These are phyloP conservation scores for Macrolepiota albuminosa DNA, from an alignment of 768 basidiomycete genomes.

Conservation along the genomic window DNA sequence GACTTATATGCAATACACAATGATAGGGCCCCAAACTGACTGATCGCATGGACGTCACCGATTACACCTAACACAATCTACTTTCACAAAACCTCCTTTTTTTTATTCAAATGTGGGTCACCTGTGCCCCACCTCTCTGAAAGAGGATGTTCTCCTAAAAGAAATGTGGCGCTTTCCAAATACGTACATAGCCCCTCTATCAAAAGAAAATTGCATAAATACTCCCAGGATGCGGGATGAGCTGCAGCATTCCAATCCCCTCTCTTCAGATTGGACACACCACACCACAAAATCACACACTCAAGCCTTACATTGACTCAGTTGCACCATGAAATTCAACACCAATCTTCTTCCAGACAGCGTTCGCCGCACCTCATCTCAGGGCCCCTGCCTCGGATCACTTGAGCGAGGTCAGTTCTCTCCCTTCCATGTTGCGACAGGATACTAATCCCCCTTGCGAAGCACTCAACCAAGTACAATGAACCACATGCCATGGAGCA, in stretches of 20 bases:
- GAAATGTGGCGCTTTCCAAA: constrained; percentile 1
- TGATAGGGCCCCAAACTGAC: no score
- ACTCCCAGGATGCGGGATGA: no score
- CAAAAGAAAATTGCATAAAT: neutral
- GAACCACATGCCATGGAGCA: neutral
- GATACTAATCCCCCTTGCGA: neutral
- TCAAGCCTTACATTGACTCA: no score
- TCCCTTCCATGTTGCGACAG: no score
- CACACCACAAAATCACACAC: no score
- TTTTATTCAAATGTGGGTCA: neutral
- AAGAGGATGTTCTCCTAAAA: neutral
- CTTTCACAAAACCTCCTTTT: neutral
- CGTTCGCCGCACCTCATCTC: neutral
- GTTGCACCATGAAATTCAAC: neutral
- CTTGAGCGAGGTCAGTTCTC: neutral
- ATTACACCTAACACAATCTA: no score
- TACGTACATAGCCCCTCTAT: neutral
- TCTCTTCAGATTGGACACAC: neutral
- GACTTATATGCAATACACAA: no score
- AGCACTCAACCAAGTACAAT: neutral
- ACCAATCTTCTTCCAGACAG: neutral
- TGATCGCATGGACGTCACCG: no score
- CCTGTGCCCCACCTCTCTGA: neutral
- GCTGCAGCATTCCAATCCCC: neutral
- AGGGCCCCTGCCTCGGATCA: neutral